Conservation (phyloP, 2,329 filamentous ascomycete species). For the Dryadomyces sulphureus region DNA sequence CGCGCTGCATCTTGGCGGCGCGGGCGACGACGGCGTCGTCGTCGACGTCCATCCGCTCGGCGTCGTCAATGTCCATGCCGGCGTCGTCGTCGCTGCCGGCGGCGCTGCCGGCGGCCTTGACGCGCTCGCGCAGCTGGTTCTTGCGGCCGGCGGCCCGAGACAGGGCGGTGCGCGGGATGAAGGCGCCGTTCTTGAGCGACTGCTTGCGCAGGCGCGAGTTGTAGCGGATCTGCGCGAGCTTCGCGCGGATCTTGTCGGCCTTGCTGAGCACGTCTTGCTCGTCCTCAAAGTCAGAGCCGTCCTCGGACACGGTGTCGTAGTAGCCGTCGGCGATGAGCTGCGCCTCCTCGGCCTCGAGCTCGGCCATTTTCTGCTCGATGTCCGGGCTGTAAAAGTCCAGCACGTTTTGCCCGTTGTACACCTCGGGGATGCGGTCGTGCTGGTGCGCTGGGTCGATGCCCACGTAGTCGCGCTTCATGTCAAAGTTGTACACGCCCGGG, state of each 20-base stretch:
- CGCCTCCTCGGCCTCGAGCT: conserved; percentile 91
- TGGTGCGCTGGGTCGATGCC: conserved; percentile 89
- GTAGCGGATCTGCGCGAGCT: conserved; percentile 82
- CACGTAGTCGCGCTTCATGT: conserved; percentile 77
- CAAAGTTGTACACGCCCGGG: conserved; percentile 89
- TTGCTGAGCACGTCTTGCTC: conserved; percentile 81
- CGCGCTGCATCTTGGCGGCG: conserved; percentile 59
- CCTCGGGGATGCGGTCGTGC: conserved; percentile 86
- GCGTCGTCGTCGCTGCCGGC: conserved; percentile 40
- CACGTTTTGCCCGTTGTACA: conserved; percentile 91
- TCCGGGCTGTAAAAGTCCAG: conserved; percentile 96
- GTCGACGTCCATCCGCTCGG: conserved; percentile 58
- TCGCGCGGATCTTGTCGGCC: conserved; percentile 90
- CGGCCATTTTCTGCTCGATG: conserved; percentile 82
- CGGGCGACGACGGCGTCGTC: conserved; percentile 26
- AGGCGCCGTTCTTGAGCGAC: conserved; percentile 89
- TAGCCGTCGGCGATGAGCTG: conserved; percentile 80
- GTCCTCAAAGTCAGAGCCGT: conserved; percentile 73
- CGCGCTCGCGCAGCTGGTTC: conserved; percentile 3
- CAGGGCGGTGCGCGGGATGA: conserved; percentile 62
- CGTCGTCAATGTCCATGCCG: conserved; percentile 40
- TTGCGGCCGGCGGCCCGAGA: conserved; percentile 45
- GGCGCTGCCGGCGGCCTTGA: too few relatives aligned
- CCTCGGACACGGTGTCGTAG: conserved; percentile 75
- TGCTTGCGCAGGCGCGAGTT: conserved; percentile 82